Evolutionary conservation across 495 filamentous ascomycete genomes (phyloP).

Genomic region (Trichoderma virens): DNA sequence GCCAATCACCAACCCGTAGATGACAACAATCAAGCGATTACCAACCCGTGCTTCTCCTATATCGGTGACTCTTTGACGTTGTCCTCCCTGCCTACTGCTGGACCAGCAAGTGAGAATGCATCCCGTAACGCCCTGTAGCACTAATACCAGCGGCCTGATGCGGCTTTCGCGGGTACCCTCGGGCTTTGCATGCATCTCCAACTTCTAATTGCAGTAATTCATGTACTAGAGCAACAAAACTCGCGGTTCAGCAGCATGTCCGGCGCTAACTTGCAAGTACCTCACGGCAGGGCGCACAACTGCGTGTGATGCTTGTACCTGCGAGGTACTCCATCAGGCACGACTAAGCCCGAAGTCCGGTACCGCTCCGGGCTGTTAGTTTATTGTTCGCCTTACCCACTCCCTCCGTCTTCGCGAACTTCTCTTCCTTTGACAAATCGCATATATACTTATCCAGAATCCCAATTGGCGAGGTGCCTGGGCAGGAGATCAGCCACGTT

Average conservation of each 20-base stretch:
- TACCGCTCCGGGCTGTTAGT: not conserved
- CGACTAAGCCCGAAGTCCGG: slow-evolving; percentile 5
- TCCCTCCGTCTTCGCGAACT: not conserved
- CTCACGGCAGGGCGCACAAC: too few species aligned
- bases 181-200: not conserved
- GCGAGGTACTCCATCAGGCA: not conserved
- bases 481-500: not conserved
- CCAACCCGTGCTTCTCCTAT: not conserved
- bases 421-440: not conserved
- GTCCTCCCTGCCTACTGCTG: not conserved
- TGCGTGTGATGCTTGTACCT: not conserved
- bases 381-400: not conserved
- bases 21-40: not conserved
- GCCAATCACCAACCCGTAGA: not conserved
- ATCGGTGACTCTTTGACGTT: not conserved
- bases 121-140: too few species aligned
- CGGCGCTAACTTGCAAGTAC: too few species aligned
- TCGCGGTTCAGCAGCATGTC: too few species aligned
- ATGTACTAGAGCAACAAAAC: too few species aligned
- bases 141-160: not conserved
- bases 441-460: not conserved
- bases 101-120: too few species aligned
- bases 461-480: not conserved
- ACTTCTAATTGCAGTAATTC: not conserved
- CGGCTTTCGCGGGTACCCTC: not conserved